Evolutionary conservation across 2,329 filamentous ascomycete genomes (phyloP).

Genomic region (Pseudogymnoascus sp.): DNA sequence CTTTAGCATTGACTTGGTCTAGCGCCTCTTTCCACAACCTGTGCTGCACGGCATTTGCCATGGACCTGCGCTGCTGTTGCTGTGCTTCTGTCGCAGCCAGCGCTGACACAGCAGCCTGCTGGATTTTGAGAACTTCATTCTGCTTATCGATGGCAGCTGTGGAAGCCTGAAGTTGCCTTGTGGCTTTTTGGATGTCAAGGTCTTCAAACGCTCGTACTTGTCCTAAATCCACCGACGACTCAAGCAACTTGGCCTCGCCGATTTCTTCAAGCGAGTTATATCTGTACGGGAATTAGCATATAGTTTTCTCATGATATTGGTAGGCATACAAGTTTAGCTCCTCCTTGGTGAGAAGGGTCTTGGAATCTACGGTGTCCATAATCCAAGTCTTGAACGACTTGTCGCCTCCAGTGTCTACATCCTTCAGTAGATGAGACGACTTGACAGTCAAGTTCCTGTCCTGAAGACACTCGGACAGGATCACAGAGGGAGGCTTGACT

Average conservation of each 20-base stretch:
- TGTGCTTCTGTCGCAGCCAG: constrained; percentile 39
- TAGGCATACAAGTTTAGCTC: constrained; percentile 43
- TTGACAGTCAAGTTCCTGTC: constrained; percentile 25
- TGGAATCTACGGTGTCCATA: constrained; percentile 37
- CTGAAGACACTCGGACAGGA: constrained; percentile 16
- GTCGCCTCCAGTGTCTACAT: not conserved
- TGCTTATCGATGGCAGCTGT: constrained; percentile 58
- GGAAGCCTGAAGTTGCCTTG: constrained; percentile 55
- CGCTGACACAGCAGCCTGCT: constrained; percentile 52
- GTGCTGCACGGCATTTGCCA: constrained; percentile 29
- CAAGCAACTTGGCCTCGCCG: constrained; percentile 40
- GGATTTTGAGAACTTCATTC: constrained; percentile 50
- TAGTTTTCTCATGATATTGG: not conserved
- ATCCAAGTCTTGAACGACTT: constrained; percentile 36
- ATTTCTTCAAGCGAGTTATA: constrained; percentile 41
- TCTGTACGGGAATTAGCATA: constrained; percentile 27
- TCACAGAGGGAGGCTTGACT: not conserved
- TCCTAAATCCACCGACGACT: constrained; percentile 37
- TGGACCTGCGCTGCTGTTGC: constrained; percentile 27
- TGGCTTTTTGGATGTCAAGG: constrained; percentile 51
- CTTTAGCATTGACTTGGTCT: constrained; percentile 35
- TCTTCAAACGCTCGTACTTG: constrained; percentile 46
- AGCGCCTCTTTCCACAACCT: constrained; percentile 35
- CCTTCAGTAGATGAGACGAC: constrained; percentile 8
- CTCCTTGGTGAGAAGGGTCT: constrained; percentile 46